Evolutionary conservation across 2,329 filamentous ascomycete genomes (phyloP), one percentile per base, ranked within the genome.

Genomic region (Didymella segeticola): DNA sequence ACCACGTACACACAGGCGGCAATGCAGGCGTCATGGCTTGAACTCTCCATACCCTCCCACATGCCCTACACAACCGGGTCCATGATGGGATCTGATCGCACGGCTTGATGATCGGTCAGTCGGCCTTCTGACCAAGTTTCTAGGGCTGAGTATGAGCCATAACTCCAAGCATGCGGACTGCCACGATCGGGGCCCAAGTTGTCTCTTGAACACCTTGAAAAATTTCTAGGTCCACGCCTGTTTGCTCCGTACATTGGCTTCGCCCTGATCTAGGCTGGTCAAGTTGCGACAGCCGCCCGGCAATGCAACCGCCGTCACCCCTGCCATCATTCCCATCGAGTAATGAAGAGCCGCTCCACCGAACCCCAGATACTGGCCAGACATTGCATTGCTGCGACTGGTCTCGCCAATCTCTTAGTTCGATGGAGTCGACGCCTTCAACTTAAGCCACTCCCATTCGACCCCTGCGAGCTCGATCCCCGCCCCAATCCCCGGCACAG

Each of bases 11-110:
- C 37, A 43, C 61, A 75, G 72, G 72, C 51, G 72, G 72, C 51
- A 68, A 68, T 45, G 58, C 66, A 63, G 64, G 70, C 56, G 63
- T 73, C 25, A 73, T 74, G 69, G 71, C 70, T 52, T 74, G 70
- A 73, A 53, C 57, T 33, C 37, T 29, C 25, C 62, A 33, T 56
- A 15, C 47, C 27, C 27, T 22, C 42, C 47, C 51, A 53, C 41
- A 17, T 46, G 45, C 45, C 57, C 62, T 53, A 43, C 38, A 55
- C 53, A 52, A 36, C 36, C 52, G 50, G 49, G 42, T 33, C 51
- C 48, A 43, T 59, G 53, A 57, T 50, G 45, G 38, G 57, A 31
- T 23, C 64, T 55, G 43, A 53, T 53, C 46, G 55, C 49, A 29
- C 46, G 43, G 58, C 62, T 61, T 37, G 61, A 63, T 60, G 48